Evolutionary conservation across 2,329 filamentous ascomycete species (phyloP).

Genomic region (Coniochaeta sp.): DNA sequence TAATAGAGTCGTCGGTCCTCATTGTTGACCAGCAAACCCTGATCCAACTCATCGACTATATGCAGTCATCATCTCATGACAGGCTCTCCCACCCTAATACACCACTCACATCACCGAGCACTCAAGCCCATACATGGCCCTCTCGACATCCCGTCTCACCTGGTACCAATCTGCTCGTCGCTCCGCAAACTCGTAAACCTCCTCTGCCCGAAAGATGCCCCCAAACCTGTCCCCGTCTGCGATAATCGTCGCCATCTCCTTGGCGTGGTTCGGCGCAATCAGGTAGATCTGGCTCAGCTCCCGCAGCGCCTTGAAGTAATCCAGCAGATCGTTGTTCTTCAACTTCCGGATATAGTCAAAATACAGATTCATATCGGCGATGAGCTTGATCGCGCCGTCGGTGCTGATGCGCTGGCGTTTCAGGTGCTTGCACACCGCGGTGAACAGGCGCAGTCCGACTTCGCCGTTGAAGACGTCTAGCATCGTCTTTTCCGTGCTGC

Average conservation of each 20-base stretch:
- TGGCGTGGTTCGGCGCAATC: slow-evolving; percentile 78
- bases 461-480: slow-evolving; percentile 98
- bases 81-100: background rate
- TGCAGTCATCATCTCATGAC: background rate
- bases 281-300: slow-evolving; percentile 95
- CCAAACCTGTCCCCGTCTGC: slow-evolving; percentile 85
- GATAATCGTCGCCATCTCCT: slow-evolving; percentile 92
- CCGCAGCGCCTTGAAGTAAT: slow-evolving; percentile 85
- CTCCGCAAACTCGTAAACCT: slow-evolving; percentile 96
- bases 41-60: background rate
- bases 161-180: slow-evolving; percentile 91
- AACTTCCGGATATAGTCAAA: slow-evolving; percentile 76
- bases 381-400: slow-evolving; percentile 82
- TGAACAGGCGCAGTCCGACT: slow-evolving; percentile 87
- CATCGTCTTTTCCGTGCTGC: slow-evolving; percentile 95
- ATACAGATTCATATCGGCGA: slow-evolving; percentile 95
- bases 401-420: slow-evolving; percentile 92
- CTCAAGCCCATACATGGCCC: slow-evolving; percentile 94
- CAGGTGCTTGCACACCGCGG: slow-evolving; percentile 89
- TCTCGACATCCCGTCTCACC: slow-evolving; percentile 81
- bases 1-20: no score
- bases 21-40: background rate
- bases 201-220: slow-evolving; percentile 88
- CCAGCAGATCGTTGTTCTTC: slow-evolving; percentile 72
- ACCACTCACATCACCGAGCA: slow-evolving; percentile 73